Evolutionary conservation across 2,329 filamentous ascomycete species (phyloP), one percentile per base, ranked within the genome.

Genomic region (Chrysosporium keratinophilum): DNA sequence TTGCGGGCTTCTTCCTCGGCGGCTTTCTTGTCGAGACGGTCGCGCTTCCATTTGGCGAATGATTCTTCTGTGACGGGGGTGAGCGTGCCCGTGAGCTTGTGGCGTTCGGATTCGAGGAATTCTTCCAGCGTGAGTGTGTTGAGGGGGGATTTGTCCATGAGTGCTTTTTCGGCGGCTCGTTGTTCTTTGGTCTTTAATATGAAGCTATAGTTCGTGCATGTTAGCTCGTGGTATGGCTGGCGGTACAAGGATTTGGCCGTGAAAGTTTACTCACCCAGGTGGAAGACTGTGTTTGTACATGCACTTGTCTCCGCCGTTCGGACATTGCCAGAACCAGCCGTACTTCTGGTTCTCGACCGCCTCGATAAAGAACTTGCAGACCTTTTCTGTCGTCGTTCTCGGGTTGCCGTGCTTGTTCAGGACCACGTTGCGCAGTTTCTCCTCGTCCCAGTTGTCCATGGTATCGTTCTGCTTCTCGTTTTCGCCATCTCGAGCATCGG

Each of bases 261-360:
- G 33, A 58, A 35, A 81, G n/a, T n/a, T n/a, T 7, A 28, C 86
- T 66, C 81, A 94, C 87, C 93, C 93, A 65, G 90, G 87, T 63
- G 94, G 93, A 64, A 98, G 78, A 65, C 87, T 89, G 71, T 98
- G 93, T 73, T 87, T 90, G 69, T 98, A 98, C 85, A 93, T 97
- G 85, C 93, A 98, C 72, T 95, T 88, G 68, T 98, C 86, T 59
- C 87, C 91, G 60, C 89, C 90, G 66, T 97, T 97, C 45, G 93
- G 93, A 79, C 93, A 98, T 56, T 83, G 78, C 93, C 93, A 98
- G 74, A 98, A 97, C 93, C 93, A 98, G 58, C 93, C 93, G 65
- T 98, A 98, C 73, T 97, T 98, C 64, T 89, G 87, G 67, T 98
- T 93, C 73, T 98, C 93, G 58, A 98, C 93, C 23, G 93, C 93